phyloP scores from a whole-genome alignment of 352 stramenopile genomes.

The Pythium coloratum region DNA sequence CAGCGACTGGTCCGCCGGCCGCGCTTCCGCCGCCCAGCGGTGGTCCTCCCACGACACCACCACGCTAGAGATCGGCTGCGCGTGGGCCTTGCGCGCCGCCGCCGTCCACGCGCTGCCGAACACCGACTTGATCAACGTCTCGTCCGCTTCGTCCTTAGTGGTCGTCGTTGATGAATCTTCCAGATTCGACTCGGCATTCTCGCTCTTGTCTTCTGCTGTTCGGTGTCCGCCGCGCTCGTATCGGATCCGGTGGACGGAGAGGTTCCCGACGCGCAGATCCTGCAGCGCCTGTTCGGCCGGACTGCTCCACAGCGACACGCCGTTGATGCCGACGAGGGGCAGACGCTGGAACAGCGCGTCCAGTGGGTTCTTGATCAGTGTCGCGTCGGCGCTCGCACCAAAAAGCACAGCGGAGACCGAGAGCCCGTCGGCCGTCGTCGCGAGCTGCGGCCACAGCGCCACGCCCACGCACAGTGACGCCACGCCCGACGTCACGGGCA shows the following conservation, averaged over 20 bases:
- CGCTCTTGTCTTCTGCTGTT: constrained; percentile 3
- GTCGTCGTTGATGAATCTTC: constrained; percentile 3
- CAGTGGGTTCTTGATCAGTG: constrained; percentile 10
- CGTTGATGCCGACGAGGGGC: constrained; percentile 11
- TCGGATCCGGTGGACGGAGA: constrained; percentile 62
- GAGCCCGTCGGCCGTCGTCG: constrained; percentile 17
- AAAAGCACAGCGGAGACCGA: constrained; percentile 14
- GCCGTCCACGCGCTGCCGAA: constrained; percentile 23
- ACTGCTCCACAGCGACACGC: constrained; percentile 13
- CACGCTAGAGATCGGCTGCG: constrained; percentile 40
- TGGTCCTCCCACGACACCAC: constrained; percentile 75
- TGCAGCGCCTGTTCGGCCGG: constrained; percentile 8
- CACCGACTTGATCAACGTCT: constrained; percentile 21
- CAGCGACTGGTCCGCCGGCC: constrained; percentile 21
- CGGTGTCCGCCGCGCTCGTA: constrained; percentile 35
- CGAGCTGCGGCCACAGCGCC: constrained; percentile 20
- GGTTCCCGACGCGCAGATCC: constrained; percentile 52
- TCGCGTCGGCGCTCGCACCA: background rate
- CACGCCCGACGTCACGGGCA: constrained; percentile 27
- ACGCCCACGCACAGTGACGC: constrained; percentile 17
- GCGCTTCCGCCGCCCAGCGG: constrained; percentile 26
- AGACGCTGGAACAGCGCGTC: constrained; percentile 18
- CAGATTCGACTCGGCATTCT: background rate
- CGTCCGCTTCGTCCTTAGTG: constrained; percentile 10
- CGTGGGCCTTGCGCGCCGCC: constrained; percentile 4